Evolutionary conservation across 495 filamentous ascomycete genomes (phyloP), one percentile per base, ranked within the genome.

Genomic region (Hapsidospora chrysogenum): DNA sequence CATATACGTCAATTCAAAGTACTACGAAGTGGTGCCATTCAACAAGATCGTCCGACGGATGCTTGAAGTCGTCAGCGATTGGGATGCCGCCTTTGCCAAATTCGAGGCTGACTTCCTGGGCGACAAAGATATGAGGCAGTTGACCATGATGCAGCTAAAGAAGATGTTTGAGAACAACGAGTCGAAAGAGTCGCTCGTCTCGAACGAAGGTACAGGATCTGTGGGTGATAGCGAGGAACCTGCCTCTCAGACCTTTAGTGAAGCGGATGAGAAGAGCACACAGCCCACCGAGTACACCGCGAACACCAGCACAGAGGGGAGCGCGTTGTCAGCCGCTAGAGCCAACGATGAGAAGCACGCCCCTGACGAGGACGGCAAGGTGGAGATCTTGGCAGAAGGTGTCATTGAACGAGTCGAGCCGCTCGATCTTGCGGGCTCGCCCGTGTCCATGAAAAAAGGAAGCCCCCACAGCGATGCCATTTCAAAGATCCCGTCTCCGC

Each of bases 21-120:
- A 95, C 52, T 96, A 92, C 59, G 92, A 96, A 54, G 76, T 93
- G 38, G 85, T 93, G 31, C 92, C 92, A 0, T 59, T 96, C 35
- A 99, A 96, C 43, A 63, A 77, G 37, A 82, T 85, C 21, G 68
- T 94, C 28, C 71, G 87, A 48, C 76, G 77, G 17, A 81, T 92
- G 60, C 79, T 95, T 43, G 86, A 94, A 50, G 92, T 84, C 43
- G 85, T 86, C 7, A 75, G 82, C 6, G 82, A 85, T 44, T 99
- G 92, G 92, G 92, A 99, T 45, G 73, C 71, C 16, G 70, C 69
- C 3, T 99, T 99, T 53, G 70, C 73, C 22, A 76, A 82, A 21
- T 94, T 99, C 39, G 92, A 99, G 47, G 73, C 73, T 33, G 81
- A 86, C 42, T 99, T 89, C 54, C 85, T 99, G 49, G 94, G 86